phyloP scores from a whole-genome alignment of 345 rosid species.

The Mangifera indica region DNA sequence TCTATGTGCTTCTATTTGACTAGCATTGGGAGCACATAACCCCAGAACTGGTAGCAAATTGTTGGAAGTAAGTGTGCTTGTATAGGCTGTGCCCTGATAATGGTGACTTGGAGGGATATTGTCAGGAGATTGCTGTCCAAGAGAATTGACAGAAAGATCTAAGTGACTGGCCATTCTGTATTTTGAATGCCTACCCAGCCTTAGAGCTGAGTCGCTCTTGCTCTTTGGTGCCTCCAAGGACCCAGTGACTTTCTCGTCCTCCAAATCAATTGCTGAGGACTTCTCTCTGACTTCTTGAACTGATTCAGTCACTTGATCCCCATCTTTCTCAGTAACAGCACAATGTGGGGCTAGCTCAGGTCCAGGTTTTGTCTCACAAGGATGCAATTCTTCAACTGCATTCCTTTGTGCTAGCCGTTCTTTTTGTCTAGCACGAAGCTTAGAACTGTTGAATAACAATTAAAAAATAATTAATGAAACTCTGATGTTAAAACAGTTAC shows the following conservation, averaged over 20 bases:
- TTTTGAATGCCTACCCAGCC: slow-evolving; percentile 37
- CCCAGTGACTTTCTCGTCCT: slow-evolving; percentile 42
- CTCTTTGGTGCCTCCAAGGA: slow-evolving; percentile 49
- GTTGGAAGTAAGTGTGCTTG: slow-evolving; percentile 34
- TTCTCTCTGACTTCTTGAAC: slow-evolving; percentile 44
- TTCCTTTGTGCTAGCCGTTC: slow-evolving; percentile 69
- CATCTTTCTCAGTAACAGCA: slow-evolving; percentile 28
- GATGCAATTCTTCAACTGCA: slow-evolving; percentile 49
- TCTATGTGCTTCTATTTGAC: slow-evolving; percentile 53
- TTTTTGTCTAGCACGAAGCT: slow-evolving; percentile 96
- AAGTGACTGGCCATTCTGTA: slow-evolving; percentile 46
- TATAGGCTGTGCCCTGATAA: slow-evolving; percentile 42
- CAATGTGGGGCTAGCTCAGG: slow-evolving; percentile 24
- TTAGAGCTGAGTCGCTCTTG: slow-evolving; percentile 38
- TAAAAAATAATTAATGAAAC: background rate
- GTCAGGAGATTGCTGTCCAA: slow-evolving; percentile 34
- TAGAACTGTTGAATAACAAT: slow-evolving; percentile 54
- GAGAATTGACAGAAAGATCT: slow-evolving; percentile 49
- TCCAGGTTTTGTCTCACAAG: slow-evolving; percentile 29
- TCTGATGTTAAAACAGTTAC: slow-evolving; percentile 5
- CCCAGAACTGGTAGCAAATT: slow-evolving; percentile 86
- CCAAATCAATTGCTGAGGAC: slow-evolving; percentile 52
- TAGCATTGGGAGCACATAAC: slow-evolving; percentile 84
- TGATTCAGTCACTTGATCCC: slow-evolving; percentile 37
- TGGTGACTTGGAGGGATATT: slow-evolving; percentile 34